Evolutionary conservation across 805 yeast species (phyloP).

Genomic region (Pichia deserticola): DNA sequence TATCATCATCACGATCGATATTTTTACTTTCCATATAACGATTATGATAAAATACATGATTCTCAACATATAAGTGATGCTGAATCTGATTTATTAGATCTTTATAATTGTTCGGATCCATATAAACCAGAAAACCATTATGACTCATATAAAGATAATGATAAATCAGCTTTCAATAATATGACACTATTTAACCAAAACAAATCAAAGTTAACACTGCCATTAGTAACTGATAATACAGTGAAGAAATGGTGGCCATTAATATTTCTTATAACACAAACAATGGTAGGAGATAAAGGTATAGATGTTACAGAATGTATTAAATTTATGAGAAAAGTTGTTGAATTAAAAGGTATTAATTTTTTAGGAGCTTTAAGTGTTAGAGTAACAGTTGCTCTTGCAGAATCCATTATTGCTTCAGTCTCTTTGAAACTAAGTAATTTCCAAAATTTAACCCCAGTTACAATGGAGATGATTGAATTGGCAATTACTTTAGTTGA

Average conservation of each 20-base stretch:
- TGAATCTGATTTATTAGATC: constrained; percentile 1
- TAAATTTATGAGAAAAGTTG: constrained; percentile 4
- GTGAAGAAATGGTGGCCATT: constrained; percentile 17
- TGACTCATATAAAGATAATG: not conserved
- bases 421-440: not conserved
- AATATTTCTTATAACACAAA: not conserved
- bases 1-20: constrained; percentile 3
- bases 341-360: constrained; percentile 5
- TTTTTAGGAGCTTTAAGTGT: constrained; percentile 1
- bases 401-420: constrained; percentile 1
- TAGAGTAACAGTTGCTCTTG: not conserved
- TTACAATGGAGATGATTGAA: not conserved
- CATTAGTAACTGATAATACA: constrained; percentile 28
- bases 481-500: not conserved
- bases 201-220: not conserved
- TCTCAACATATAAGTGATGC: not conserved
- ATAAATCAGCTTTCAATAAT: not conserved
- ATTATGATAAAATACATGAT: not conserved
- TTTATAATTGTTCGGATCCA: not conserved
- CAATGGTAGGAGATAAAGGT: constrained; percentile 1
- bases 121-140: not conserved
- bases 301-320: constrained; percentile 8
- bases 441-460: not conserved
- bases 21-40: constrained; percentile 1
- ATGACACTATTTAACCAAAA: not conserved